Conservation (phyloP, 106 monocot species). For the Apostasia shenzhenica region DNA sequence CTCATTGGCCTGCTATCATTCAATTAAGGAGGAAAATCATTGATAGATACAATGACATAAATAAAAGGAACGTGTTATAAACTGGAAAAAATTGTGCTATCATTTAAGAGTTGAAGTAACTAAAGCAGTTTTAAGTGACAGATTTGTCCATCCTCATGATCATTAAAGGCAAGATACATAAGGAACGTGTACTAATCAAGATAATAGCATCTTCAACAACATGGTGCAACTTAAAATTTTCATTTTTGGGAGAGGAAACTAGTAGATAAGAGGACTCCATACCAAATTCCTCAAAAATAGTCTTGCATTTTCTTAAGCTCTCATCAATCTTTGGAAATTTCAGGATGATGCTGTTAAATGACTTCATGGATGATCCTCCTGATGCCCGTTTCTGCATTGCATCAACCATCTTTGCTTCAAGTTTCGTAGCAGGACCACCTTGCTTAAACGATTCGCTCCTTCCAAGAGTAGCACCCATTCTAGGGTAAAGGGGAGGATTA, state of each 20-base stretch:
- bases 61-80: too few species aligned
- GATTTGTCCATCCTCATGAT: too few species aligned
- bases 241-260: not conserved
- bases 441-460: slow-evolving; percentile 21
- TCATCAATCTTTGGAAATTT: slow-evolving; percentile 91
- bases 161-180: too few species aligned
- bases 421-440: slow-evolving; percentile 43
- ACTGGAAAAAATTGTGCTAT: too few species aligned
- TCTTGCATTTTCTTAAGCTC: slow-evolving; percentile 80
- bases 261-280: slow-evolving; percentile 9
- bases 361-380: slow-evolving; percentile 60
- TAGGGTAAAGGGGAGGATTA: not conserved
- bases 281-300: slow-evolving; percentile 88
- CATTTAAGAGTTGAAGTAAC: too few species aligned
- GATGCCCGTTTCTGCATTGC: slow-evolving; percentile 61
- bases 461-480: slow-evolving; percentile 48
- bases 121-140: too few species aligned
- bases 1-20: too few species aligned
- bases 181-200: too few species aligned
- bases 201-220: too few species aligned
- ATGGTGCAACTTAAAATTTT: too few species aligned
- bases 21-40: too few species aligned
- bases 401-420: slow-evolving; percentile 84
- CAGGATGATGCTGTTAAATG: slow-evolving; percentile 74
- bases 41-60: too few species aligned